phyloP scores from a whole-genome alignment of 1,139 yeast species.

The Candida frijolesensis region DNA sequence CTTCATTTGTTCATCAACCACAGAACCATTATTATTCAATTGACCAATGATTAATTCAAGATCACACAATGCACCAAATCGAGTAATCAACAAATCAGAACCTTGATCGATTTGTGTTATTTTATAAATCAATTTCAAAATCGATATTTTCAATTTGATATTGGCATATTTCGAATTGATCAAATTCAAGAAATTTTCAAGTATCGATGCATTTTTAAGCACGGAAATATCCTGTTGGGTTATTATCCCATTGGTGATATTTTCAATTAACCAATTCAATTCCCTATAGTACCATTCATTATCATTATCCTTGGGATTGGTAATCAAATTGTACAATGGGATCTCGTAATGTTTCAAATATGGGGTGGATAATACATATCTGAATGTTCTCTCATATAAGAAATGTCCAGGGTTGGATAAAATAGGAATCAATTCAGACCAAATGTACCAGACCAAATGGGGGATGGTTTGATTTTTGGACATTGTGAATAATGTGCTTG shows the following conservation, averaged over 20 bases:
- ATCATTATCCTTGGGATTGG: constrained; percentile 36
- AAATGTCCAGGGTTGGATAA: constrained; percentile 69
- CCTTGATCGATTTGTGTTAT: constrained; percentile 63
- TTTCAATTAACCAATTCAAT: constrained; percentile 64
- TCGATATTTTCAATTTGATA: constrained; percentile 37
- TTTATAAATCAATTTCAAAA: constrained; percentile 47
- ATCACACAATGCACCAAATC: constrained; percentile 59
- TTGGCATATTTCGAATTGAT: constrained; percentile 51
- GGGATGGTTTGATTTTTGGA: constrained; percentile 25
- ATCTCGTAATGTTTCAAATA: constrained; percentile 56
- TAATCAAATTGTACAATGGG: constrained; percentile 61
- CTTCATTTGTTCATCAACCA: constrained; percentile 36
- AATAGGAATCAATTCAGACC: constrained; percentile 56
- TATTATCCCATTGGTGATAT: constrained; percentile 48
- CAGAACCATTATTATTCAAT: constrained; percentile 18
- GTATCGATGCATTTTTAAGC: constrained; percentile 51
- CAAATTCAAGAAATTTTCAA: constrained; percentile 70
- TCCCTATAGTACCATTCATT: constrained; percentile 62
- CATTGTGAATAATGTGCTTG: constrained; percentile 59
- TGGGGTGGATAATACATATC: constrained; percentile 63
- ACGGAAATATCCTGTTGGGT: constrained; percentile 53
- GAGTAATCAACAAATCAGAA: constrained; percentile 58
- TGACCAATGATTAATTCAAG: constrained; percentile 44
- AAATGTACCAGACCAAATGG: constrained; percentile 48
- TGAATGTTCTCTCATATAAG: constrained; percentile 67